phyloP scores from a whole-genome alignment of 176 grass and related monocot species.

The Sorghum bicolor region Sorghum_bicolor_NCBIv3 NC_012879.2:12332501-12333000 shows the following conservation, averaged over 20 bases:
- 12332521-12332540: conserved; percentile 72
- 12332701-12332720: conserved; percentile 68
- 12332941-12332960: conserved; percentile 33
- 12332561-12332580: conserved; percentile 61
- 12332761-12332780: conserved; percentile 48
- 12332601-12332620: neutral
- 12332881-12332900: conserved; percentile 60
- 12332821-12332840: neutral
- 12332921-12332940: conserved; percentile 68
- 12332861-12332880: conserved; percentile 78
- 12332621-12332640: neutral
- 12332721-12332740: conserved; percentile 60
- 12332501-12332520: conserved; percentile 53
- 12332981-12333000: neutral
- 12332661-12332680: neutral
- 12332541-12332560: conserved; percentile 77
- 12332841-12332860: conserved; percentile 3
- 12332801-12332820: neutral
- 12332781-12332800: neutral
- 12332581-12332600: conserved; percentile 61
- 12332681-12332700: conserved; percentile 45
- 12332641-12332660: neutral
- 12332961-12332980: neutral
- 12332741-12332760: conserved; percentile 66
- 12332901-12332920: conserved; percentile 60